Percentiles rank a stretch among this genome's conserved stretches.
phyloP scores from a whole-genome alignment of 2,329 filamentous ascomycete species.

The Aspergillus tubingensis region DNA sequence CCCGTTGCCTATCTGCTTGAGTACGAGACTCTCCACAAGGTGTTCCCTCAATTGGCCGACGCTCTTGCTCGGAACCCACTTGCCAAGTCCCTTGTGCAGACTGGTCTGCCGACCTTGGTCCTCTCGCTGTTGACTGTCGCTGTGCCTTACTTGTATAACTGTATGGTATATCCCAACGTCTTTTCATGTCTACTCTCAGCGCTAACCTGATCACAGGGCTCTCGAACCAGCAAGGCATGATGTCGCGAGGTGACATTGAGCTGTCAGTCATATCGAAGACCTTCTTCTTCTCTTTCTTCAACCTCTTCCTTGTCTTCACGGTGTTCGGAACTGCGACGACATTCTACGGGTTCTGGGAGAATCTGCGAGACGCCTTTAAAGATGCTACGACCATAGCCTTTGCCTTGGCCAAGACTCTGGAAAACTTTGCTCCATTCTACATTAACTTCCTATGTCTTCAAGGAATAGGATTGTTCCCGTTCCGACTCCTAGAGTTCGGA shows the following conservation, averaged over 20 bases:
- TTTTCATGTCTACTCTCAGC: background rate
- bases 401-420: constrained; percentile 73
- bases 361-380: constrained; percentile 70
- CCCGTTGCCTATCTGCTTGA: constrained; percentile 78
- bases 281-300: constrained; percentile 99
- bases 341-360: constrained; percentile 66
- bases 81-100: constrained; percentile 76
- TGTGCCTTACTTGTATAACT: constrained; percentile 94
- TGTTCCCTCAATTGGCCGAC: constrained; percentile 70
- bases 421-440: constrained; percentile 79
- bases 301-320: constrained; percentile 94
- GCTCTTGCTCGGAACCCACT: constrained; percentile 69
- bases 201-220: constrained; percentile 54
- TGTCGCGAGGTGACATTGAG: constrained; percentile 91
- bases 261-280: constrained; percentile 96
- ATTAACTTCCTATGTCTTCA: constrained; percentile 93
- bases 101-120: constrained; percentile 80
- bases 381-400: constrained; percentile 78
- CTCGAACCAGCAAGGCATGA: constrained; percentile 88
- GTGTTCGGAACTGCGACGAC: constrained; percentile 77
- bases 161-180: constrained; percentile 44
- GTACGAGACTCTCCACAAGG: constrained; percentile 73
- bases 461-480: constrained; percentile 88
- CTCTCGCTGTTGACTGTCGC: constrained; percentile 85
- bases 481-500: constrained; percentile 87